Evolutionary conservation across 1,139 yeast genomes (phyloP), one percentile per base, ranked within the genome.

Genomic region (Pneumocystis wakefieldiae): DNA sequence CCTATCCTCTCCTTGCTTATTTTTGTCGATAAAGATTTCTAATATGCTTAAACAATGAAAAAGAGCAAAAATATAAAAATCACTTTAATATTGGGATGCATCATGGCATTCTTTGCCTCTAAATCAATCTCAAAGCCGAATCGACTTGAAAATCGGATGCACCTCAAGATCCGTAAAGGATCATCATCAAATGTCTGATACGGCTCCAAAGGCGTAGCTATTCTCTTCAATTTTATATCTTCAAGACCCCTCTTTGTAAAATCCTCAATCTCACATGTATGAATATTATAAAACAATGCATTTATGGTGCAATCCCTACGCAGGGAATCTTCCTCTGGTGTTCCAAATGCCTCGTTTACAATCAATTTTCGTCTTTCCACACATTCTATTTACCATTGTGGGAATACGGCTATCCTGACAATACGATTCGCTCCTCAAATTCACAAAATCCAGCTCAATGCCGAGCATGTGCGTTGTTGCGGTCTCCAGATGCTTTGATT

Each of bases 401-500:
- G 99, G 98, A 28, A 92, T 89, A 64, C 98, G 76, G 65, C 95
- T 86, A 59, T 85, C 85, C 29, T 79, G 81, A 0, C 95, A 83
- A 71, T 92, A 94, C 70, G 83, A 86, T 71, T 94, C 98, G 57
- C 86, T 84, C 67, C 99, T 77, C 67, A 92, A 77, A 72, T 92
- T 92, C 62, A 94, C 98, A 73, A 92, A 89, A 74, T 92, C 99
- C 62, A 92, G 82, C 69, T 89, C 96, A 36, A 86, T 74, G 0
- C 85, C 95, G 72, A 81, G 87, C 28, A 92, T 75, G 70, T 83
- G 86, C 1, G 97, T 90, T 7, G 97, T 92, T 59, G 97, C 95
- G 0, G 98, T 94, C 71, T 94, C 99, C 68, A 92, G 76, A 75
- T 92, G 99, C 75, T 92, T 94, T 0, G 95, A 87, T 73, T 91